These are phyloP conservation scores for Cucurbitaria berberidis DNA, from an alignment of 2,329 filamentous ascomycete species.

Conservation along the genomic window DNA sequence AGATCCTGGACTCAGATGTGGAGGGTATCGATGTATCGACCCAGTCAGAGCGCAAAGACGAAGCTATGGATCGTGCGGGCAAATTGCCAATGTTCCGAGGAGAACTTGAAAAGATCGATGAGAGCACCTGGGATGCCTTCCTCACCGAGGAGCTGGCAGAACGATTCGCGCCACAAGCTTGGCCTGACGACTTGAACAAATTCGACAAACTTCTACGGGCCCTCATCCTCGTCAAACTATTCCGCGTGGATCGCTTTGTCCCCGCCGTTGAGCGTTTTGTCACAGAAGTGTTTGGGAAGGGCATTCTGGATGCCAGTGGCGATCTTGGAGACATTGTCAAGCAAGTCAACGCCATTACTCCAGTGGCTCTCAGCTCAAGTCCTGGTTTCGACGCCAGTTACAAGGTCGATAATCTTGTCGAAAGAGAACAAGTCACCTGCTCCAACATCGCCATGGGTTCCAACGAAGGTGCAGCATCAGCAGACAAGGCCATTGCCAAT, in stretches of 20 bases:
- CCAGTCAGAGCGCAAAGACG: conserved; percentile 66
- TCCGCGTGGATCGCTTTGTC: conserved; percentile 93
- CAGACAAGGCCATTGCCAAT: conserved; percentile 93
- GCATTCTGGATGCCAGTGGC: conserved; percentile 81
- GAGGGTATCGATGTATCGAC: conserved; percentile 81
- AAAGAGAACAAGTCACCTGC: conserved; percentile 80
- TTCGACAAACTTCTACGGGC: conserved; percentile 80
- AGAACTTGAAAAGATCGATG: conserved; percentile 66
- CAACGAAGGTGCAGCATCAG: conserved; percentile 87
- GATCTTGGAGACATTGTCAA: conserved; percentile 85
- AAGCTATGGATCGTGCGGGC: conserved; percentile 71
- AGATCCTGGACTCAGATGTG: conserved; percentile 78
- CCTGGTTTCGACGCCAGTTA: conserved; percentile 98
- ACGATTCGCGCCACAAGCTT: conserved; percentile 77
- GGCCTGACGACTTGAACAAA: conserved; percentile 68
- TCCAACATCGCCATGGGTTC: conserved; percentile 99
- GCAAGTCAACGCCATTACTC: conserved; percentile 81
- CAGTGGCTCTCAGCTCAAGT: conserved; percentile 90
- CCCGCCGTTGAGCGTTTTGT: conserved; percentile 93
- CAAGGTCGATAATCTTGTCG: conserved; percentile 95
- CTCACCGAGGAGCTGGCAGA: conserved; percentile 86
- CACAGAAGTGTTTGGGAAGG: conserved; percentile 79
- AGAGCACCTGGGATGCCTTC: conserved; percentile 79
- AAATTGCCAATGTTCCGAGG: conserved; percentile 77
- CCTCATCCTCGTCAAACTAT: conserved; percentile 90